Evolutionary conservation across 257 asterid species (phyloP).

Genomic region (Primulina huaijiensis): DNA sequence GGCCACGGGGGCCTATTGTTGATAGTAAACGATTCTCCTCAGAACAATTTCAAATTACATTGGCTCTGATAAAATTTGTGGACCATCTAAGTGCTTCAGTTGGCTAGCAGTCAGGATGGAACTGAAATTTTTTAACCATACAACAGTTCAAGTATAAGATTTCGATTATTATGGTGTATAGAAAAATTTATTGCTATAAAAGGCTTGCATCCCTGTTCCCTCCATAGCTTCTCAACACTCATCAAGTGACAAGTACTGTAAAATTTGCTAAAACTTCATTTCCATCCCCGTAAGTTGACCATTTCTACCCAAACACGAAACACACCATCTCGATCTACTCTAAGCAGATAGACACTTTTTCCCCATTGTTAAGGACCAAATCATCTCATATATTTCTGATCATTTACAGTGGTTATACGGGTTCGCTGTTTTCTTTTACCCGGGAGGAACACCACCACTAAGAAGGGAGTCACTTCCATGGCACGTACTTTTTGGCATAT

Average conservation of each 20-base stretch:
- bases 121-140: no score
- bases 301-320: not conserved
- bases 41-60: no score
- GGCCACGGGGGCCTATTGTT: no score
- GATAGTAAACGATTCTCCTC: no score
- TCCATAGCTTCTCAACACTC: not conserved
- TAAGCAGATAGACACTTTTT: not conserved
- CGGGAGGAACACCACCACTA: conserved; percentile 66
- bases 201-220: no score
- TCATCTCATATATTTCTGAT: not conserved
- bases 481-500: conserved; percentile 76
- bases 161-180: no score
- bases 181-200: no score
- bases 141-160: no score
- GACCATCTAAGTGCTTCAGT: no score
- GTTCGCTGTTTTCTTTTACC: conserved; percentile 81
- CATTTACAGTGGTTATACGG: conserved; percentile 86
- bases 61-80: no score
- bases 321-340: not conserved
- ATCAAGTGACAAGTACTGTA: not conserved
- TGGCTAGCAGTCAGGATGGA: no score
- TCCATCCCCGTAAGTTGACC: no score
- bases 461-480: conserved; percentile 84
- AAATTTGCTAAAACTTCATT: not conserved
- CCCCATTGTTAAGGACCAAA: not conserved